Base-by-base conservation (phyloP, 805 yeast species). In the Priceomyces melissophilus region DNA sequence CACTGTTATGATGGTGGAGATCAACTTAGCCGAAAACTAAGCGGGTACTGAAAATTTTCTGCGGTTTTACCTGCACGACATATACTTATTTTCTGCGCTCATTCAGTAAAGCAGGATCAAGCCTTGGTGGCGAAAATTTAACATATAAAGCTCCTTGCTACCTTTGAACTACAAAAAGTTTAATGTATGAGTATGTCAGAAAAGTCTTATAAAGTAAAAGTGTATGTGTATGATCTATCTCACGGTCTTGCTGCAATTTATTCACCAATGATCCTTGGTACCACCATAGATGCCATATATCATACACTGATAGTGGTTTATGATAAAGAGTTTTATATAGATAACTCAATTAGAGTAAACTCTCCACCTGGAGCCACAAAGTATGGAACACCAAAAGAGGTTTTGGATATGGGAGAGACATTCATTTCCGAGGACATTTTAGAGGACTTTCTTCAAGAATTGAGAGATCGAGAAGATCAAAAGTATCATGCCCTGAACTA, bases 171-270 rank as follows among this genome's bases (percentile, higher is more conserved):
- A 5, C 4, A 4, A 29, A 29, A 6, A 29, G 32, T 14, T 29
- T 9, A 12, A 29, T 8, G 6, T 4, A 29, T 4, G 7, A 23
- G 11, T 30, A 35, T 25, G 30, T 17, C 36, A 17, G 68, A 62
- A 32, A 50, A 52, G 30, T 42, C 54, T 6, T 61, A 44, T 41
- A 61, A 69, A 3, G 84, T 79, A 8, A 60, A 76, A 48, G 71
- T 80, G 3, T 75, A 78, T 51, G 82, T 82, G 9, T 82, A 82
- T 50, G 88, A 82, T 48, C 68, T 82, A 14, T 77, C 85, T 1
- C 71, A 65, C 25, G 87, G 87, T 0, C 54, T 82, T 44, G 88
- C 88, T 4, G 65, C 71, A 9, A 50, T 65, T 14, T 65, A 75
- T 48, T 67, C 82, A 3, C 73, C 67, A 12, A 66, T 68, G 58